Base-by-base conservation (phyloP, 1,284 basidiomycete genomes). In the Amylostereum areolatum region DNA sequence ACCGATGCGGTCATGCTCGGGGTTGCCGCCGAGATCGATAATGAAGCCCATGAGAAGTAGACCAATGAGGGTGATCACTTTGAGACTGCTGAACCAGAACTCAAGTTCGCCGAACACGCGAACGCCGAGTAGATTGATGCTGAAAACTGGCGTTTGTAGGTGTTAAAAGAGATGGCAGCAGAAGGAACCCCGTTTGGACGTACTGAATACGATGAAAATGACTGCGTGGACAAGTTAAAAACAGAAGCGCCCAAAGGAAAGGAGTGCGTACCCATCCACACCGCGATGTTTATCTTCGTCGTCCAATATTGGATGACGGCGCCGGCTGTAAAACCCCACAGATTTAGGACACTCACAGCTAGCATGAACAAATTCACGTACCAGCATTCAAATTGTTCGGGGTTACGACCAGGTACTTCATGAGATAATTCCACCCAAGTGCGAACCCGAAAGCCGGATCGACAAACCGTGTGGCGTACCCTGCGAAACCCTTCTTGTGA, bases 241-340 rank as follows among this genome's bases (percentile, higher is more conserved):
- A 51, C n/a, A 43, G 35, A 36, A 24, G 7, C 46, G 44, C 11
- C 39, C 43, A 25, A 18, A 43, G 32, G 40, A 46, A 12, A 25
- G 52, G 40, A 24, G 43, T 27, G 31, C 27, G 27, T 60, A 77
- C 77, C 71, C 78, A 81, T 80, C 79, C 78, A 83, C 28, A 77
- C 67, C 31, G 71, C 72, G 31, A 74, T 74, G 54, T 75, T 71
- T n/a, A 79, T 72, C n/a, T 66, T 66, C 29, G 60, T 62, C 0
- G 72, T 77, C 81, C 81, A 83, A 52, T 82, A 83, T 55, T 76
- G 75, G 29, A 83, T 72, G 32, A 83, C 81, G 12, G 81, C 72
- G 10, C 79, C 78, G 28, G 78, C 78, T 18, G 18, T 18, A 18
- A 18, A 18, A 18, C 18, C 18, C 18, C 18, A 18, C 18, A 18